Evolutionary conservation across 208 protist genomes (phyloP).

Genomic region (Leptomonas pyrrhocoris): DNA sequence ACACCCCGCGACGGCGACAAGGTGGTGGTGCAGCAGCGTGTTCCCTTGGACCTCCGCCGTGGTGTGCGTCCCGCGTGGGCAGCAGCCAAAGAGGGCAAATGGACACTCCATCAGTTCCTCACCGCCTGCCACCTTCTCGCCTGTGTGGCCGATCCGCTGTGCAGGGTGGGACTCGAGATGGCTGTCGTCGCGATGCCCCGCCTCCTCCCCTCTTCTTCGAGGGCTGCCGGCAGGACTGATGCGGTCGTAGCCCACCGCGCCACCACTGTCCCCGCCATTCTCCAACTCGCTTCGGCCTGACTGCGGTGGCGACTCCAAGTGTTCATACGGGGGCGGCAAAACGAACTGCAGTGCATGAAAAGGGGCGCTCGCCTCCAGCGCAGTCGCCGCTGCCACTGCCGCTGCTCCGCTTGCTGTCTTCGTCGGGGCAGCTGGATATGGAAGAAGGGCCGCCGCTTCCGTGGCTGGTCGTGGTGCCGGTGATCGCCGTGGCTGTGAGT

Average conservation of each 20-base stretch:
- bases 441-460: too few species aligned
- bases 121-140: too few species aligned
- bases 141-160: too few species aligned
- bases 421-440: too few species aligned
- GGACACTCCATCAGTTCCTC: conserved; percentile 38
- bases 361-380: conserved; percentile 3
- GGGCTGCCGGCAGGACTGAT: not conserved
- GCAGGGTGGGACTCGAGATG: too few species aligned
- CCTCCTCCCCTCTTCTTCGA: too few species aligned
- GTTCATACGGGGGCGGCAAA: not conserved
- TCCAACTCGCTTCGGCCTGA: conserved; percentile 7
- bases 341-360: conserved; percentile 34
- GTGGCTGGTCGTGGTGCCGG: not conserved
- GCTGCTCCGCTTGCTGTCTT: too few species aligned
- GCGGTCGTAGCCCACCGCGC: not conserved
- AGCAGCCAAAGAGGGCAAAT: conserved; percentile 38
- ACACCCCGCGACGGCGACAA: conserved; percentile 30
- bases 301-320: conserved; percentile 8
- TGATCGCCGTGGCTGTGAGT: not conserved
- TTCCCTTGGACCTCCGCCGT: conserved; percentile 25
- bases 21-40: conserved; percentile 29
- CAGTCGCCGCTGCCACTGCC: too few species aligned
- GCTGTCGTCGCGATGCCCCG: too few species aligned
- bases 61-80: conserved; percentile 45
- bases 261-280: not conserved